Percentiles rank a stretch among this genome's conserved stretches.
These are phyloP conservation scores for Pugionium cornutum DNA, from an alignment of 345 rosid genomes.

Conservation along the genomic window DNA sequence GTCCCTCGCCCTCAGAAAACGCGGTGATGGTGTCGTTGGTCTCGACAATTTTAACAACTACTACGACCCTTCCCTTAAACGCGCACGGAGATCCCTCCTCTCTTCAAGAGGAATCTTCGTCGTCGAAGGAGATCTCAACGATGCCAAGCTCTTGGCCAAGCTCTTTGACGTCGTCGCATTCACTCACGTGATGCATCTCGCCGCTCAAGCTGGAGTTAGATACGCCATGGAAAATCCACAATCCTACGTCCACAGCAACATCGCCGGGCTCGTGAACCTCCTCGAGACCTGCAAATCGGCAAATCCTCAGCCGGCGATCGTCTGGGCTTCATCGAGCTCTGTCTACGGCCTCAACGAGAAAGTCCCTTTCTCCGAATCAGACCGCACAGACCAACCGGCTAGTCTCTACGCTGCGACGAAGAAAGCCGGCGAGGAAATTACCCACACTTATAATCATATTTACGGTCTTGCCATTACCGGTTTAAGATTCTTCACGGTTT, in stretches of 20 bases:
- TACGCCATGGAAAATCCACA: conserved; percentile 78
- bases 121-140: conserved; percentile 73
- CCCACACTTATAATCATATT: conserved; percentile 80
- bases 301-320: conserved; percentile 79
- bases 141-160: conserved; percentile 54
- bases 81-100: conserved; percentile 48
- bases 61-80: conserved; percentile 73
- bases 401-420: conserved; percentile 85
- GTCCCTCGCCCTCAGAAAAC: conserved; percentile 57
- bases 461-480: conserved; percentile 83
- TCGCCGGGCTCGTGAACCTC: conserved; percentile 69
- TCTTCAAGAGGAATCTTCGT: conserved; percentile 52
- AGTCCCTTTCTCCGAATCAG: conserved; percentile 67
- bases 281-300: conserved; percentile 70
- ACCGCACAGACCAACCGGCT: conserved; percentile 77
- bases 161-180: conserved; percentile 76
- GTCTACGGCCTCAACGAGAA: conserved; percentile 76
- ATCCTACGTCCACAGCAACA: conserved; percentile 73
- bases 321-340: conserved; percentile 88
- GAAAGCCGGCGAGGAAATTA: conserved; percentile 80
- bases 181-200: conserved; percentile 84
- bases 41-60: conserved; percentile 73
- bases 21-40: conserved; percentile 87
- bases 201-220: conserved; percentile 89
- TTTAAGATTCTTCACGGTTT: conserved; percentile 76